phyloP scores from a whole-genome alignment of 306 rosid genomes.

The Luffa aegyptiaca region DNA sequence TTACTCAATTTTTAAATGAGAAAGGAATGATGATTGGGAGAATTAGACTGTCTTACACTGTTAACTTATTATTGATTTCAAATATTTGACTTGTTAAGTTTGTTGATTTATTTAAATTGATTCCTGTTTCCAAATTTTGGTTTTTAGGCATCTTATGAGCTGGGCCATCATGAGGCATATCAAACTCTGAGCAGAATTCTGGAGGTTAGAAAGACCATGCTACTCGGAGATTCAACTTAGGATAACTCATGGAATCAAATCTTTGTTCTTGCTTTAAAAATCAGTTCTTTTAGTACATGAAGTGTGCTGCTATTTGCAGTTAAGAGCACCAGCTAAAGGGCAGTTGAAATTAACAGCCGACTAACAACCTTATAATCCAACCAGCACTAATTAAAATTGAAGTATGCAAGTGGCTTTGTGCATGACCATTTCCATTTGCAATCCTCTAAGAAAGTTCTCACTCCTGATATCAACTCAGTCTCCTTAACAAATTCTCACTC shows the following conservation, averaged over 20 bases:
- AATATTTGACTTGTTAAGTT: not conserved
- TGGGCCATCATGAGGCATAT: slow-evolving; percentile 49
- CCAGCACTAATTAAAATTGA: not conserved
- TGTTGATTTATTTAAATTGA: not conserved
- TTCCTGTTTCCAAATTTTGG: slow-evolving; percentile 11
- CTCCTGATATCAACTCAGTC: not conserved
- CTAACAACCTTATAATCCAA: not conserved
- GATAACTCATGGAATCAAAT: not conserved
- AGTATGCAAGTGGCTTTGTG: not conserved
- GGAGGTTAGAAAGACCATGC: slow-evolving; percentile 37
- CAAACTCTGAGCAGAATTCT: slow-evolving; percentile 59
- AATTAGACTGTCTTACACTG: not conserved
- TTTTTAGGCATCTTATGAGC: slow-evolving; percentile 42
- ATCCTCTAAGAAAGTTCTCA: not conserved
- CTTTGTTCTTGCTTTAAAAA: not conserved
- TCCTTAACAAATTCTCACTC: not conserved
- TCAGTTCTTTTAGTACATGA: not conserved
- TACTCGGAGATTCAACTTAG: not conserved
- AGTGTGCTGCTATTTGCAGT: not conserved
- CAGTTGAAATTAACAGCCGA: not conserved
- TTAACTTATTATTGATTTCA: not conserved
- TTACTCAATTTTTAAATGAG: slow-evolving; percentile 1
- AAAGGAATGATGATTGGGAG: not conserved
- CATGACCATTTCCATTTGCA: not conserved
- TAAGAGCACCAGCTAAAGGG: not conserved